Evolutionary conservation across 805 yeast species (phyloP), one percentile per base, ranked within the genome.

Genomic region (Wickerhamomyces chambardii): DNA sequence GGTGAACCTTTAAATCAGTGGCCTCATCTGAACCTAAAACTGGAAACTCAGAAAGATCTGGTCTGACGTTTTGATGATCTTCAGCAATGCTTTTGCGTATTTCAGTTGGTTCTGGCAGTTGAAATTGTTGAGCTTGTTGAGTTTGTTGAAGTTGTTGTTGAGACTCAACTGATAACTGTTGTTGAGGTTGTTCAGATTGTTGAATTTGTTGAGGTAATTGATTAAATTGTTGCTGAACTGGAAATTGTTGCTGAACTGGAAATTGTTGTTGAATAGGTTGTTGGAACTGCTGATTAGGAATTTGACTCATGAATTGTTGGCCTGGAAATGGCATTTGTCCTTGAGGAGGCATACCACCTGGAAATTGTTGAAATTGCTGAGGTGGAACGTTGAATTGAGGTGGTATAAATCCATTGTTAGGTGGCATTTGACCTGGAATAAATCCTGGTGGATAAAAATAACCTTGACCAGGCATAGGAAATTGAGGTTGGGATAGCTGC

Each of bases 1-100:
- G 43, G 19, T 32, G 43, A 14, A 39, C 39, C 32, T 42, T 43
- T 22, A 36, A 32, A 30, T 33, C 35, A 5, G 32, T 38, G n/a
- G 55, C 51, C 14, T 51, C 68, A 43, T 64, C 59, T 5, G 75
- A 56, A 0, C 78, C 78, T 38, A 71, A 60, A n/a, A 70, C 73
- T 7, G 78, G 78, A 50, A 70, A 71, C 33, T 67, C 68, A n/a
- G 75, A 60, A 35, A 66, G 47, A 44, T 68, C 48, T n/a, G 40
- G 39, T 19, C 34, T 30, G 12, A 14, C 28, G 12, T 28, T 36
- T 4, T 32, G 16, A 16, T 27, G 35, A 17, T 37, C 25, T 22
- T 30, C 40, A 25, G 17, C 12, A 12, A 39, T 35, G 9, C 36
- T 27, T 40, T 25, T 14, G 19, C 37, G 14, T 28, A 31, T 10